Conservation (phyloP, 176 grass and related monocot species). For the Zoysia japonica region DNA sequence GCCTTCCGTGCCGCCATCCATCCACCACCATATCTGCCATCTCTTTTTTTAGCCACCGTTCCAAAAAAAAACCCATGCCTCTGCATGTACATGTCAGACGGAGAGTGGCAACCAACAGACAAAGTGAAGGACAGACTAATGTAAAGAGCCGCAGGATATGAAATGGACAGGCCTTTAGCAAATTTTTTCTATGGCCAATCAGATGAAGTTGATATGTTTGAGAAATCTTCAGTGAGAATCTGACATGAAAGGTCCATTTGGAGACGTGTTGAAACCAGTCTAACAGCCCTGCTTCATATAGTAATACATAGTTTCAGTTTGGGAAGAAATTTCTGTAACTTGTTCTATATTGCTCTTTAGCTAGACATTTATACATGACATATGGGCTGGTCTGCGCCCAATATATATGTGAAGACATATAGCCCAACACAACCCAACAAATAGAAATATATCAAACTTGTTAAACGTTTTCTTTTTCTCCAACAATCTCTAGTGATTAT, state of each 20-base stretch:
- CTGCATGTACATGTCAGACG: neutral
- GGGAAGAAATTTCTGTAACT: no score
- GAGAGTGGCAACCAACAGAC: neutral
- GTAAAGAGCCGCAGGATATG: no score
- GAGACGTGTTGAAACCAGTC: neutral
- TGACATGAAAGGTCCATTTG: neutral
- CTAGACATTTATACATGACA: no score
- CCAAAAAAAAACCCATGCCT: neutral
- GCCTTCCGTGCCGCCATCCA: neutral
- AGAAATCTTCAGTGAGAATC: neutral
- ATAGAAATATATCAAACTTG: neutral
- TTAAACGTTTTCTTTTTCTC: neutral
- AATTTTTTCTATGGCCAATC: no score
- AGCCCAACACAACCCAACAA: neutral
- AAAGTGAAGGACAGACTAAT: neutral
- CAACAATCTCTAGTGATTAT: neutral
- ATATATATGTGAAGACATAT: no score
- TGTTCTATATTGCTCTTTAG: no score
- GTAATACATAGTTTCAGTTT: no score
- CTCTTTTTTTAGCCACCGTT: constrained; percentile 40
- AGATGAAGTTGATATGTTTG: no score
- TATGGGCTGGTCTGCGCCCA: no score
- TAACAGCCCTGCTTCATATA: neutral
- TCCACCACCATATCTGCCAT: constrained; percentile 1
- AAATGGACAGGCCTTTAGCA: no score